Percentiles rank a stretch among this genome's conserved stretches.
phyloP scores from a whole-genome alignment of 2,329 filamentous ascomycete species.

The Pleomassaria siparia region DNA sequence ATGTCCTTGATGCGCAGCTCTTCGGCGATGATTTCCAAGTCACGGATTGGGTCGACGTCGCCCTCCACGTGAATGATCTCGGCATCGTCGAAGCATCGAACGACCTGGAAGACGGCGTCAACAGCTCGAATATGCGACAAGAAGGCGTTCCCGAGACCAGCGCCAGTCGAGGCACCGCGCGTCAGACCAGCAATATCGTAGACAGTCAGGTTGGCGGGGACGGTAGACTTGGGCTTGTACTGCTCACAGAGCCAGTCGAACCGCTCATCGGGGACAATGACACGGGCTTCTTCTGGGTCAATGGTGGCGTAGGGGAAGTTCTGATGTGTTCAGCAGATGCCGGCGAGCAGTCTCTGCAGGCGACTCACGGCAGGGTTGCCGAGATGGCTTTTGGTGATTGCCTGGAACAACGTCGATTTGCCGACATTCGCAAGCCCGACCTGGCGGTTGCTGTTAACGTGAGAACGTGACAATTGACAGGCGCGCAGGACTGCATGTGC shows the following conservation, averaged over 20 bases:
- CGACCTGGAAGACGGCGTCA: constrained; percentile 96
- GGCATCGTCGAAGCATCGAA: constrained; percentile 96
- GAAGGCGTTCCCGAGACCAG: constrained; percentile 96
- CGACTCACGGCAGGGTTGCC: constrained; percentile 89
- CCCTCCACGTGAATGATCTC: constrained; percentile 99
- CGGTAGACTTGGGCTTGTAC: constrained; percentile 95
- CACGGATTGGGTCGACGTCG: constrained; percentile 91
- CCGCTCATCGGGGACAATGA: constrained; percentile 92
- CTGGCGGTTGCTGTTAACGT: constrained; percentile 58
- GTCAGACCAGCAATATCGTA: constrained; percentile 99
- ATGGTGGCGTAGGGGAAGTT: constrained; percentile 99
- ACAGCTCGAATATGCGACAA: constrained; percentile 97
- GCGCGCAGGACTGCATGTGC: constrained; percentile 51
- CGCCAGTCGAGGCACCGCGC: constrained; percentile 92
- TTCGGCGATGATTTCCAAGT: constrained; percentile 95
- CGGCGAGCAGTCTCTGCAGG: constrained; percentile 7
- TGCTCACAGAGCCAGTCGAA: constrained; percentile 95
- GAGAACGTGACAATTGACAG: constrained; percentile 36
- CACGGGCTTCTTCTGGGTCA: constrained; percentile 95
- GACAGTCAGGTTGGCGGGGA: constrained; percentile 97
- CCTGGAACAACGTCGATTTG: constrained; percentile 99
- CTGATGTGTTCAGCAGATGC: constrained; percentile 47
- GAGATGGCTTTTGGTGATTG: constrained; percentile 95
- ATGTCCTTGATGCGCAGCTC: constrained; percentile 98
- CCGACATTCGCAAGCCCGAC: constrained; percentile 98